These are phyloP conservation scores for Phytophthora tubulina DNA, from an alignment of 352 stramenopile species.

Conservation along the genomic window DNA sequence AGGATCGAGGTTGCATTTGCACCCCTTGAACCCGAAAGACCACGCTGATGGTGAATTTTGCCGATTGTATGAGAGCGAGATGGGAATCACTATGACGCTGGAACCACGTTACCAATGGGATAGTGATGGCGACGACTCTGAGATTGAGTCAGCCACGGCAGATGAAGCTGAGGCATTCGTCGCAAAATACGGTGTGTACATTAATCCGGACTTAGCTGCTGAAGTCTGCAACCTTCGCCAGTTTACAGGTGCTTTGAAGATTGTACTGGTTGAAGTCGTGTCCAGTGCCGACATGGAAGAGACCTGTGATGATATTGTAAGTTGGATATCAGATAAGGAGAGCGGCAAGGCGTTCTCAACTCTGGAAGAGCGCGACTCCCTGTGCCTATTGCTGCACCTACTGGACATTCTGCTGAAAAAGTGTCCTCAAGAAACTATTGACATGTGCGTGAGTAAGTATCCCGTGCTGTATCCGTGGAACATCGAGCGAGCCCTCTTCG, in stretches of 20 bases:
- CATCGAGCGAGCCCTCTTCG: constrained; percentile 82
- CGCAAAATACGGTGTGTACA: constrained; percentile 84
- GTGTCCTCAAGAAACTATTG: constrained; percentile 71
- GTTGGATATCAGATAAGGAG: constrained; percentile 78
- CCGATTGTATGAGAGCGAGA: constrained; percentile 72
- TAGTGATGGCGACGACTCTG: constrained; percentile 6
- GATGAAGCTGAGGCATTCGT: constrained; percentile 78
- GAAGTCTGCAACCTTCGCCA: constrained; percentile 81
- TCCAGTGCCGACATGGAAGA: constrained; percentile 83
- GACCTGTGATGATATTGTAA: constrained; percentile 82
- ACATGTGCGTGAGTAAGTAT: constrained; percentile 78
- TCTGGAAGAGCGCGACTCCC: constrained; percentile 65
- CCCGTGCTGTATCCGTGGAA: constrained; percentile 84
- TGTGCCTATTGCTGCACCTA: constrained; percentile 81
- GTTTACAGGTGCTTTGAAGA: constrained; percentile 70
- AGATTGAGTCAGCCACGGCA: constrained; percentile 30
- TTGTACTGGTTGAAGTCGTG: constrained; percentile 82
- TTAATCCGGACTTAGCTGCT: constrained; percentile 85
- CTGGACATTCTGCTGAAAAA: constrained; percentile 88
- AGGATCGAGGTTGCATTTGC: constrained; percentile 60
- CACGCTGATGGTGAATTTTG: constrained; percentile 26
- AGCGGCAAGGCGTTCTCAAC: constrained; percentile 52
- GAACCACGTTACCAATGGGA: constrained; percentile 49
- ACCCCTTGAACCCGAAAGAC: constrained; percentile 44
- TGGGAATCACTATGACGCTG: constrained; percentile 64